Base-by-base conservation (phyloP, 306 rosid genomes). In the Glycine soja region DNA sequence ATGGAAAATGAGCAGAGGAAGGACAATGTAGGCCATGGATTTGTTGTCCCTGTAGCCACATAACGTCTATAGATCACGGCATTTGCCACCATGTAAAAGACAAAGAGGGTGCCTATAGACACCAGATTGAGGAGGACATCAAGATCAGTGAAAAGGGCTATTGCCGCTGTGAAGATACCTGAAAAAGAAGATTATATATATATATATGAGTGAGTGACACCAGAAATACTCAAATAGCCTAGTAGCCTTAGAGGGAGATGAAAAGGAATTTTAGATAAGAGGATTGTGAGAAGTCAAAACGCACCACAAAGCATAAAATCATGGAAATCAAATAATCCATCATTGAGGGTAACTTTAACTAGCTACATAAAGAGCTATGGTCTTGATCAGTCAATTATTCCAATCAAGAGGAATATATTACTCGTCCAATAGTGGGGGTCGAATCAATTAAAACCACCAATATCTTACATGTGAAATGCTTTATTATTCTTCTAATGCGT, bases 31-130 rank as follows among this genome's bases (percentile, higher is more conserved):
- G 99, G 97, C 84, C 95, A 81, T 30, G 97, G 97, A 81, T 91
- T 90, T 0, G 94, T 95, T 45, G 88, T 89, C 76, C 97, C 97
- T 18, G 81, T 75, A 1, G 43, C 85, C 12, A 93, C 97, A 43
- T 95, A 95, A 1, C 99, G 97, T 72, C 97, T 84, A 58, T 88
- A 95, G 40, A 95, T 85, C 76, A 93, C 95, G 5, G 97, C 99
- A 54, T 91, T 95, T 47, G 97, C 95, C 75, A 95, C 99, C 99
- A 95, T 93, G 93, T 91, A 95, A 66, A 93, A 95, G n/a, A 95
- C 99, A 57, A 92, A 91, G 38, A 95, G 97, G 5, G 99, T 95
- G n/a, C 99, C 97, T 12, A 95, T 95, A 43, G 97, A 89, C 47
- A 93, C 97, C 3, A 93, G 89, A 84, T 89, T 83, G 69, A 95